Conservation (phyloP, 2,329 filamentous ascomycete species). For the Xylariaceae sp. region DNA sequence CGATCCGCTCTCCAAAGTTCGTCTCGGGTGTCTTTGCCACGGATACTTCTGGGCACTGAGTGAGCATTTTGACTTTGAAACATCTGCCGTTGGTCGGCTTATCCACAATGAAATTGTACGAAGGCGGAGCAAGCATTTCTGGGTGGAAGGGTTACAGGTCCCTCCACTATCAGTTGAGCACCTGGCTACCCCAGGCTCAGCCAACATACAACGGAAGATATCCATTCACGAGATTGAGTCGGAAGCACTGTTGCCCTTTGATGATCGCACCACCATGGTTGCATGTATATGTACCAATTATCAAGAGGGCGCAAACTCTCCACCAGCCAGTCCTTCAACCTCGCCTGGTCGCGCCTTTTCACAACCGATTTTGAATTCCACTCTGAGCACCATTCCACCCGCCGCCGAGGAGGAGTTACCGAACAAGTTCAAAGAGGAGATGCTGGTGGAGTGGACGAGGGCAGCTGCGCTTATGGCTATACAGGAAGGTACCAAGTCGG, state of each 20-base stretch:
- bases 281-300: conserved; percentile 72
- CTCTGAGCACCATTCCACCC: conserved; percentile 37
- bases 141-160: conserved; percentile 70
- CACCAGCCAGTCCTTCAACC: conserved; percentile 63
- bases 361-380: conserved; percentile 56
- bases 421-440: conserved; percentile 63
- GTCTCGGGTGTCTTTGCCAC: conserved; percentile 78
- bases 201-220: conserved; percentile 42
- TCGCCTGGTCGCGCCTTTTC: conserved; percentile 65
- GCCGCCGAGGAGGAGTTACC: conserved; percentile 56
- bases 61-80: conserved; percentile 73
- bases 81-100: conserved; percentile 62
- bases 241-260: conserved; percentile 69
- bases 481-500: conserved; percentile 65
- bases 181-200: conserved; percentile 52
- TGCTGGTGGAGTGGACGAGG: conserved; percentile 76
- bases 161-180: conserved; percentile 63
- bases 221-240: conserved; percentile 53
- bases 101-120: conserved; percentile 74
- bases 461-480: conserved; percentile 67
- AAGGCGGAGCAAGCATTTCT: conserved; percentile 70
- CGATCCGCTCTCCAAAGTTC: conserved; percentile 66
- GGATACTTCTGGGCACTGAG: conserved; percentile 82
- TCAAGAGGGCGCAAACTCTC: conserved; percentile 55
- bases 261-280: conserved; percentile 67